Conservation (phyloP, 768 basidiomycete species). For the Pluteus cervinus region DNA sequence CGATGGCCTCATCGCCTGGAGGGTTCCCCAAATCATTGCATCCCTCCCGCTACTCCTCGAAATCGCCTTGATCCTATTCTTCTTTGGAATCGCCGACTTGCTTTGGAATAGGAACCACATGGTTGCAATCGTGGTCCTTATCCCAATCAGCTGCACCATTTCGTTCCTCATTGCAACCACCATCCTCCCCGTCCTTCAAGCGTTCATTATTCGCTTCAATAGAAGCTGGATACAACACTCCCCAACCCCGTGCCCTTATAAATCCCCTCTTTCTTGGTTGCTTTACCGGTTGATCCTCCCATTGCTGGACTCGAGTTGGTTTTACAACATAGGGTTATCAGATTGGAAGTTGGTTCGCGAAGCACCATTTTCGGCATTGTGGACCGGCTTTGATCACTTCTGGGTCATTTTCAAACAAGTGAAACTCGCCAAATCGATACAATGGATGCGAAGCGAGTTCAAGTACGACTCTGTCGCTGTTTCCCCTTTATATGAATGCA, state of each 20-base stretch:
- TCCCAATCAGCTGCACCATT: neutral
- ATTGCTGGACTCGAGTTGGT: too few species aligned
- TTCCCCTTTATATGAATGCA: too few species aligned
- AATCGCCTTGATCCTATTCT: slow-evolving; percentile 7
- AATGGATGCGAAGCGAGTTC: too few species aligned
- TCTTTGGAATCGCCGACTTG: slow-evolving; percentile 8
- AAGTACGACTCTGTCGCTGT: too few species aligned
- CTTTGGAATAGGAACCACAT: slow-evolving; percentile 4
- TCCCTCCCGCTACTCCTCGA: slow-evolving; percentile 9
- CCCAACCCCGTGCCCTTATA: slow-evolving; percentile 5
- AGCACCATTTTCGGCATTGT: too few species aligned
- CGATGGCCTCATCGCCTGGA: slow-evolving; percentile 6
- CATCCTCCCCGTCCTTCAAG: slow-evolving; percentile 2
- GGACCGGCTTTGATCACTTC: too few species aligned
- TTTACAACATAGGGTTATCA: too few species aligned
- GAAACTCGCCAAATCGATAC: too few species aligned
- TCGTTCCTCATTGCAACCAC: slow-evolving; percentile 4
- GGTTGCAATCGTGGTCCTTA: neutral
- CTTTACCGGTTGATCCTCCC: slow-evolving; percentile 2
- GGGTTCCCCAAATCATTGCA: slow-evolving; percentile 6
- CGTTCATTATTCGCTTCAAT: neutral
- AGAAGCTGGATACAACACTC: neutral
- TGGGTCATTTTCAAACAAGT: too few species aligned
- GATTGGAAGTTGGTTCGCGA: too few species aligned
- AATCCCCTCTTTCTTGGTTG: slow-evolving; percentile 4